Percentiles rank a stretch among this genome's conserved stretches.
These are phyloP conservation scores for Metschnikowia proteae DNA, from an alignment of 805 yeast species.

Conservation along the genomic window DNA sequence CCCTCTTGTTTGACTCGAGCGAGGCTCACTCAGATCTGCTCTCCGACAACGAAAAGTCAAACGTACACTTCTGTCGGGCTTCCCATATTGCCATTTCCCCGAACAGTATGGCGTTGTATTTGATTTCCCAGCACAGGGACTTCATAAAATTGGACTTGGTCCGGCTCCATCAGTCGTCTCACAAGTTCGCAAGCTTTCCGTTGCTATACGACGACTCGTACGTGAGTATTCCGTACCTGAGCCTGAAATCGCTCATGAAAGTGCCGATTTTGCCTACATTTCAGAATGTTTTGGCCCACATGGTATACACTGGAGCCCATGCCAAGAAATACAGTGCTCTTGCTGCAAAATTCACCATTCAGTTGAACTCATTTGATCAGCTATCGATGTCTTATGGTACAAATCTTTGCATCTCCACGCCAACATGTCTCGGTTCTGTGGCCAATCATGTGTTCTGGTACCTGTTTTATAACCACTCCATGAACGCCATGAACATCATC, in stretches of 20 bases:
- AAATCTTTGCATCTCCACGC: slow-evolving; percentile 17
- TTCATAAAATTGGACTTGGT: slow-evolving; percentile 24
- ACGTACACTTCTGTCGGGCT: slow-evolving; percentile 23
- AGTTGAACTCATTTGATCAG: slow-evolving; percentile 12
- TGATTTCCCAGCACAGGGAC: slow-evolving; percentile 17
- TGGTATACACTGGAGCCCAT: slow-evolving; percentile 21
- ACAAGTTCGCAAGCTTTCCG: slow-evolving; percentile 9
- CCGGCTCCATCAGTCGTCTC: slow-evolving; percentile 5
- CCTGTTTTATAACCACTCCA: slow-evolving; percentile 31
- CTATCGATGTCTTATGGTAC: slow-evolving; percentile 14
- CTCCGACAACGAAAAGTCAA: neutral
- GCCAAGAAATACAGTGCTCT: neutral
- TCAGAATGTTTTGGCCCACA: slow-evolving; percentile 23
- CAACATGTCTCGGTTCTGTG: slow-evolving; percentile 11
- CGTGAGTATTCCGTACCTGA: slow-evolving; percentile 18
- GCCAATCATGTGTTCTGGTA: slow-evolving; percentile 39
- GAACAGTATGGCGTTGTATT: slow-evolving; percentile 22
- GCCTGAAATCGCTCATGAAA: slow-evolving; percentile 19
- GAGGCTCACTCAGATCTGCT: slow-evolving; percentile 2
- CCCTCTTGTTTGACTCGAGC: slow-evolving; percentile 25
- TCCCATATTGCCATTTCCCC: slow-evolving; percentile 24
- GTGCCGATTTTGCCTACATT: slow-evolving; percentile 32
- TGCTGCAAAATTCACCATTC: slow-evolving; percentile 20
- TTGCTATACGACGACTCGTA: slow-evolving; percentile 26
- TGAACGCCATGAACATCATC: slow-evolving; percentile 32